phyloP scores from a whole-genome alignment of 345 rosid genomes.

The Streptanthus diversifolius region DNA sequence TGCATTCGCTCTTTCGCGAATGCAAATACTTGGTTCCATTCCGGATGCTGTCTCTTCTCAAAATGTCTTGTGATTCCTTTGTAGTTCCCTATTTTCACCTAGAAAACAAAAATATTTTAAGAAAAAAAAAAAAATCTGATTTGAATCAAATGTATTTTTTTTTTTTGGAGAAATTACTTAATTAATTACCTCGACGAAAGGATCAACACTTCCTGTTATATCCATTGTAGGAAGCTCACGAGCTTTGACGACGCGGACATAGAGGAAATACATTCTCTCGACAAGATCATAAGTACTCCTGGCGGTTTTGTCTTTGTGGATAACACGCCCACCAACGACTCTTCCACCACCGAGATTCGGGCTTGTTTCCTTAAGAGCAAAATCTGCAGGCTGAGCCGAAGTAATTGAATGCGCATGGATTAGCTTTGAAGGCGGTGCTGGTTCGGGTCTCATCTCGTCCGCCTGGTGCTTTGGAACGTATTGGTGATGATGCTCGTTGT shows the following conservation, averaged over 20 bases:
- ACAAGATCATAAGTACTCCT: slow-evolving; percentile 96
- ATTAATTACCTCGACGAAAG: slow-evolving; percentile 69
- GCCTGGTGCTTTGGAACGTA: slow-evolving; percentile 56
- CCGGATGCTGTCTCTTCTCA: slow-evolving; percentile 82
- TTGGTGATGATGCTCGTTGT: slow-evolving; percentile 43
- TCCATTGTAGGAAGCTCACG: slow-evolving; percentile 89
- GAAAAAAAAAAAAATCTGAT: not conserved
- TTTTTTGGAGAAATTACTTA: not conserved
- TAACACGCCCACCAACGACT: slow-evolving; percentile 82
- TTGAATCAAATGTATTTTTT: not conserved
- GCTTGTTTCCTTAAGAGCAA: slow-evolving; percentile 82
- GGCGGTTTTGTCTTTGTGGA: slow-evolving; percentile 64
- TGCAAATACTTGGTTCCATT: slow-evolving; percentile 98
- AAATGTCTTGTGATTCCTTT: slow-evolving; percentile 87
- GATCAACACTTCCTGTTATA: slow-evolving; percentile 88
- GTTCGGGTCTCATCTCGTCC: slow-evolving; percentile 66
- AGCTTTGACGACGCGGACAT: slow-evolving; percentile 93
- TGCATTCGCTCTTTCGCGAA: slow-evolving; percentile 93
- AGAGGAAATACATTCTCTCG: slow-evolving; percentile 90
- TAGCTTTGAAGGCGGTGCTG: slow-evolving; percentile 57
- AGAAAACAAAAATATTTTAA: not conserved
- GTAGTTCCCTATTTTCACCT: slow-evolving; percentile 86
- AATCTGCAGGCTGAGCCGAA: slow-evolving; percentile 73
- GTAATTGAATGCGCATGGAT: slow-evolving; percentile 65
- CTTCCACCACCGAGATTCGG: slow-evolving; percentile 94